Base-by-base conservation (phyloP, 2,329 filamentous ascomycete genomes). In the Endoconidiophora polonica region DNA sequence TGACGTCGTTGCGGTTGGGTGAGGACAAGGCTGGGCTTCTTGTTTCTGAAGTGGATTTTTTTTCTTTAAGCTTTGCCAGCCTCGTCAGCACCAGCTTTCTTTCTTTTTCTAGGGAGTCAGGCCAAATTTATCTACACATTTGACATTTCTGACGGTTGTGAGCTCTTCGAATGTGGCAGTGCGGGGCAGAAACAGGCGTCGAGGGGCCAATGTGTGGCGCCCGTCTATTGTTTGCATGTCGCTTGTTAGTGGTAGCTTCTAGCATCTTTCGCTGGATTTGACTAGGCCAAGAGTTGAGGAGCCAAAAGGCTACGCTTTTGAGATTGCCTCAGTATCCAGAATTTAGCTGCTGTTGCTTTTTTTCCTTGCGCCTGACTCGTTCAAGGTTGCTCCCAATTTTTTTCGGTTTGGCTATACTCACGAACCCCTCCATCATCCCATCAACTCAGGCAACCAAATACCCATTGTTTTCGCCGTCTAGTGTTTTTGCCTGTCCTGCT, bases 191-290 rank as follows among this genome's bases (percentile, higher is more conserved):
- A 26, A n/a, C 36, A 20, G 40, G 47, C 47, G 46, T 43, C 49
- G 49, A 46, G 49, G 49, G 49, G 49, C 24, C 40, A 23, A 44
- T 1, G 4, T 52, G 45, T 44, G 45, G 49, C 49, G 33, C 5
- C 6, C 12, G 16, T 20, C 6, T 5, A 33, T 33, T 10, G 7
- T 33, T 33, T 33, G 29, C 7, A 12, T 5, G 7, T 7, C 29
- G 9, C 16, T 41, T 41, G 39, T 33, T 33, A 33, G 29, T 33
- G 29, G 29, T 33, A 33, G 29, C 29, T 33, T 33, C 29, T 33
- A 33, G 29, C 29, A 33, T n/a, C 24, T 45, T 29, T 26, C 16
- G 39, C 22, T 42, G 39, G 16, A 23, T 18, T 10, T 45, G n/a
- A 18, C 33, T 20, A 45, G 16, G 2, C 29, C 36, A 12, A 12